Conservation (phyloP, 306 rosid genomes). For the Fragaria vesca region DNA sequence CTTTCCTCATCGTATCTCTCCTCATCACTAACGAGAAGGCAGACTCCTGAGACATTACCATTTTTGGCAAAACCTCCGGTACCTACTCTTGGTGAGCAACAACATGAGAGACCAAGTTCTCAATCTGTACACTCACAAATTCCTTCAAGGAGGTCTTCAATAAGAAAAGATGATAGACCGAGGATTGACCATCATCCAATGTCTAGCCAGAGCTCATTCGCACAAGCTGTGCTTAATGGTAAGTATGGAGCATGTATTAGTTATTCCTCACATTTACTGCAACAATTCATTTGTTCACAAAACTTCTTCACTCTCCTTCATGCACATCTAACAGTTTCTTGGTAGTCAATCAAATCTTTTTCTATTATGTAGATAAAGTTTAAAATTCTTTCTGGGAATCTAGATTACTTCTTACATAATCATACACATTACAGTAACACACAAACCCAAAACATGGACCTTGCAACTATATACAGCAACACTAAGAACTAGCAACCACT, state of each 20-base stretch:
- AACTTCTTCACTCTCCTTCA: not conserved
- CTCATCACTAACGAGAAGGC: constrained; percentile 74
- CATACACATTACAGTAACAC: not conserved
- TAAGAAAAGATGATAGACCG: constrained; percentile 49
- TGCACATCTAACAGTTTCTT: not conserved
- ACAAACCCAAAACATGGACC: not conserved
- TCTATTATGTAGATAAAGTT: not conserved
- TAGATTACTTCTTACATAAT: not conserved
- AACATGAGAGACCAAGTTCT: constrained; percentile 52
- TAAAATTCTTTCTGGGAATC: not conserved
- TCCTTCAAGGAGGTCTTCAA: constrained; percentile 48
- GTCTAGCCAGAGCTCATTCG: constrained; percentile 63
- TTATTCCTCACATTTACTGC: not conserved
- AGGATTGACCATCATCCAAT: constrained; percentile 55
- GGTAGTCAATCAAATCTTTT: not conserved
- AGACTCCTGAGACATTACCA: constrained; percentile 82
- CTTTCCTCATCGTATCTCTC: constrained; percentile 44
- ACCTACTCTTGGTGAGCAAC: constrained; percentile 46
- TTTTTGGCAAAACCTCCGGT: constrained; percentile 59
- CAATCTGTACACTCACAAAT: constrained; percentile 61
- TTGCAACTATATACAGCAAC: constrained; percentile 2
- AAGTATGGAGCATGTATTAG: not conserved
- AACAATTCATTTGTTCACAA: not conserved
- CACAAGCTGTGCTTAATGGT: constrained; percentile 90
- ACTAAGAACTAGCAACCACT: constrained; percentile 4